phyloP scores from a whole-genome alignment of 225 moss, liverwort and hornwort genomes.

The Takakia lepidozioides region DNA sequence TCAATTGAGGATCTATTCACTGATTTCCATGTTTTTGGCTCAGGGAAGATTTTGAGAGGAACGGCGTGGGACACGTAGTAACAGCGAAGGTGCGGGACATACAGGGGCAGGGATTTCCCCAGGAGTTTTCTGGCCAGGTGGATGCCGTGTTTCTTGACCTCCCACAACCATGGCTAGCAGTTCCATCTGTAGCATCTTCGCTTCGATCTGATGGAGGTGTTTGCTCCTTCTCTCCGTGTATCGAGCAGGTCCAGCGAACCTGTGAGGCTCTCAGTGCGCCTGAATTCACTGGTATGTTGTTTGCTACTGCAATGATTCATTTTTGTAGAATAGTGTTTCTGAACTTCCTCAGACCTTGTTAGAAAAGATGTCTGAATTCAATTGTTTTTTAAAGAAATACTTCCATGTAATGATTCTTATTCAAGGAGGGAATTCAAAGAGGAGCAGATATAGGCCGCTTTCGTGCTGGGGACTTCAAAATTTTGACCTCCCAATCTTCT shows the following conservation, averaged over 20 bases:
- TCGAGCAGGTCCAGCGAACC: slow-evolving; percentile 90
- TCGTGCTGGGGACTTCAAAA: too few relatives aligned
- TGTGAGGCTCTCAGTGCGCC: slow-evolving; percentile 56
- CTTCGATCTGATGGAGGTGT: slow-evolving; percentile 63
- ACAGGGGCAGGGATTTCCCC: slow-evolving; percentile 86
- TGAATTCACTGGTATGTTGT: slow-evolving; percentile 30
- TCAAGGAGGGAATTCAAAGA: too few relatives aligned
- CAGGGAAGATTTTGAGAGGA: slow-evolving; percentile 76
- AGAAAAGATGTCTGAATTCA: neutral
- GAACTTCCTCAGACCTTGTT: too few relatives aligned
- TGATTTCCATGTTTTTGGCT: slow-evolving; percentile 11
- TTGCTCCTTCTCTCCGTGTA: slow-evolving; percentile 96
- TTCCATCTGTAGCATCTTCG: slow-evolving; percentile 63
- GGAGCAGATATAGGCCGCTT: too few relatives aligned
- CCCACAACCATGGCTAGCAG: slow-evolving; percentile 92
- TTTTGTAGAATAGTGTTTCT: neutral
- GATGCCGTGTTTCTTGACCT: slow-evolving; percentile 92
- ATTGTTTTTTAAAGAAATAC: neutral
- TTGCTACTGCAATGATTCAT: neutral
- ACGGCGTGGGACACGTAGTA: slow-evolving; percentile 52
- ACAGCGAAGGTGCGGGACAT: slow-evolving; percentile 82
- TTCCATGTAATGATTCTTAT: neutral
- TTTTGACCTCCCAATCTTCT: too few relatives aligned
- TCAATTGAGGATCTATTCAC: too few relatives aligned
- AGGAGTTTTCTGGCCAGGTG: slow-evolving; percentile 48